These are phyloP conservation scores for Durotheca rogersii DNA, from an alignment of 495 filamentous ascomycete genomes.

Conservation along the genomic window DNA sequence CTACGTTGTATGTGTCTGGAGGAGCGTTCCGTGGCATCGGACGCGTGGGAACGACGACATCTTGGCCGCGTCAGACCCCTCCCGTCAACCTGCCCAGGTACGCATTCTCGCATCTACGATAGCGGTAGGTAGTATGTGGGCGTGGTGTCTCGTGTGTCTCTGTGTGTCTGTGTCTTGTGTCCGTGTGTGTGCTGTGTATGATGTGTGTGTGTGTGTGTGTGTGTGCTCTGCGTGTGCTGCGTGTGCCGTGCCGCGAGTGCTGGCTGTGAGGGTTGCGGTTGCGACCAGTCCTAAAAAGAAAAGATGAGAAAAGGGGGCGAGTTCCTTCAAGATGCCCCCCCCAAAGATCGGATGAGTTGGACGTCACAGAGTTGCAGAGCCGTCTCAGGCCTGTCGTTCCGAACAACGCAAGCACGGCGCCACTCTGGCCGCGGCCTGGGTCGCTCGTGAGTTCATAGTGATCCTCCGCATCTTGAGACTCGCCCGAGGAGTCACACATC, in stretches of 20 bases:
- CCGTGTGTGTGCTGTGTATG: no score
- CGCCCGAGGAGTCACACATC: conserved; percentile 7
- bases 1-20: neutral
- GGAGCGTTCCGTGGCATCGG: conserved; percentile 15
- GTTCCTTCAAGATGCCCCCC: no score
- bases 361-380: neutral
- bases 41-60: conserved; percentile 19
- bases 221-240: neutral
- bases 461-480: conserved; percentile 8
- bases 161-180: no score
- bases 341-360: no score
- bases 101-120: conserved; percentile 7
- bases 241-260: neutral
- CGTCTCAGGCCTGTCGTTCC: neutral
- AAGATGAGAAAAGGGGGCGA: neutral
- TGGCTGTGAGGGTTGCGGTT: neutral
- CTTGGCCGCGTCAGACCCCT: conserved; percentile 21
- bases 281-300: neutral
- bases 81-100: conserved; percentile 4
- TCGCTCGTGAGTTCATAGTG: conserved; percentile 1
- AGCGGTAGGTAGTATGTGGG: no score
- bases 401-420: neutral
- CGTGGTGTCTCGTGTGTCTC: no score
- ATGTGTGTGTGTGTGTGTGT: neutral
- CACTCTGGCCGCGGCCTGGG: neutral